Conservation (phyloP, 2,329 filamentous ascomycete species). For the Dactylellina drechsleri region DNA sequence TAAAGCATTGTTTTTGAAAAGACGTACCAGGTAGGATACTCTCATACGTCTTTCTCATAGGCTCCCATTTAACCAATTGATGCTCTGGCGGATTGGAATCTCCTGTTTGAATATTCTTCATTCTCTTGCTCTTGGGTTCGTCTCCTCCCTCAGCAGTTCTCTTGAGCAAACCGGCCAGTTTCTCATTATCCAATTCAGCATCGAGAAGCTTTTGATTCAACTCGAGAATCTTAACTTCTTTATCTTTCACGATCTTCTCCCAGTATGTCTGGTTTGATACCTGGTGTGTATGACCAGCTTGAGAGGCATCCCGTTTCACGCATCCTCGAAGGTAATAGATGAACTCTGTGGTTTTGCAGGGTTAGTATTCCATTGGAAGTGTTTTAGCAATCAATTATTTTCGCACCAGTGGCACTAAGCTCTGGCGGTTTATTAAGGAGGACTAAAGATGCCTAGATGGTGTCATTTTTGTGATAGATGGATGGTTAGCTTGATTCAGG, state of each 20-base stretch:
- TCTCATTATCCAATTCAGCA: constrained; percentile 30
- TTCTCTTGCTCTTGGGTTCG: not conserved
- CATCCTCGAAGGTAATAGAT: constrained; percentile 48
- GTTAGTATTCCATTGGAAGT: not conserved
- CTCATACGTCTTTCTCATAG: constrained; percentile 33
- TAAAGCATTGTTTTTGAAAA: not conserved
- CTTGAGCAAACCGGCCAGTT: constrained; percentile 15
- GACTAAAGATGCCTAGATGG: constrained; percentile 42
- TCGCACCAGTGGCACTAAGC: constrained; percentile 34
- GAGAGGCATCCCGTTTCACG: constrained; percentile 15
- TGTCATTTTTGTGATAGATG: not conserved
- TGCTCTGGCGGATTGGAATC: not conserved
- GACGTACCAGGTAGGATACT: constrained; percentile 22
- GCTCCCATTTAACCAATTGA: constrained; percentile 39
- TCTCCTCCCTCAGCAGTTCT: constrained; percentile 9
- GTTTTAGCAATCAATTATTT: not conserved
- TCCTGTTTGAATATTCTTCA: not conserved
- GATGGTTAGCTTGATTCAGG: not conserved
- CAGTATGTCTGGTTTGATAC: constrained; percentile 45
- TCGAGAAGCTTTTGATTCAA: constrained; percentile 42
- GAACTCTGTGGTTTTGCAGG: constrained; percentile 16
- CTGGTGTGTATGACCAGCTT: constrained; percentile 2
- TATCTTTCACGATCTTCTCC: constrained; percentile 38
- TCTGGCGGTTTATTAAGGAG: constrained; percentile 49
- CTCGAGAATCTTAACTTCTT: constrained; percentile 34